A percentile compares a stretch with the other conserved stretches of the same genome.
Evolutionary conservation across 805 yeast genomes (phyloP).

Genomic region (Metschnikowia arizonensis): DNA sequence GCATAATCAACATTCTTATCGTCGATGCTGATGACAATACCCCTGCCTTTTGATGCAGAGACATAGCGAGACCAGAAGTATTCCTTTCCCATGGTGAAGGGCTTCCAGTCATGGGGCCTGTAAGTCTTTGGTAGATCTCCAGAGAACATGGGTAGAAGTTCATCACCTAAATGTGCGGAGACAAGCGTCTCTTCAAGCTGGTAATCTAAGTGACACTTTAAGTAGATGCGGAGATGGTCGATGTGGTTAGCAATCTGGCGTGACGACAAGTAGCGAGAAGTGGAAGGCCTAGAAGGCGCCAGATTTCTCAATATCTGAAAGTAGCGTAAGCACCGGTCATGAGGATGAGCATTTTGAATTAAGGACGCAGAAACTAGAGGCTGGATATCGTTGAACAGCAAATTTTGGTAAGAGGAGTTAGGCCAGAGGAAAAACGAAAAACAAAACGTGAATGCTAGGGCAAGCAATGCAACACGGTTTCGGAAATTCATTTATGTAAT

Average conservation of each 20-base stretch:
- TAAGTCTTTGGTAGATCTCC: conserved; percentile 10
- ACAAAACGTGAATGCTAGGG: conserved; percentile 7
- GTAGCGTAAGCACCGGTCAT: conserved; percentile 11
- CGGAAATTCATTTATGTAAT: conserved; percentile 13
- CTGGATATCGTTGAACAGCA: conserved; percentile 11
- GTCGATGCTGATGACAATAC: conserved; percentile 16
- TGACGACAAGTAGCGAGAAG: conserved; percentile 11
- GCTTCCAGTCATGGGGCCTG: conserved; percentile 7
- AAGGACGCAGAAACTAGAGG: conserved; percentile 7
- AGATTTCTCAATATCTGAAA: conserved; percentile 9
- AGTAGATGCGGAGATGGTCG: conserved; percentile 14
- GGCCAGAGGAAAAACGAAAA: conserved; percentile 12
- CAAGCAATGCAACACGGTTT: conserved; percentile 9
- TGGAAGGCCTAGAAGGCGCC: conserved; percentile 10
- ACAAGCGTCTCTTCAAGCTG: conserved; percentile 6
- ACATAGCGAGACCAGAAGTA: conserved; percentile 11
- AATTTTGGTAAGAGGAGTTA: conserved; percentile 11
- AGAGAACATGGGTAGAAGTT: conserved; percentile 17
- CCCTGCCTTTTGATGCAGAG: conserved; percentile 10
- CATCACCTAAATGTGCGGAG: conserved; percentile 10
- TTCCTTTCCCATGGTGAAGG: conserved; percentile 2
- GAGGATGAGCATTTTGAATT: conserved; percentile 5
- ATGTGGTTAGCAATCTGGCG: conserved; percentile 15
- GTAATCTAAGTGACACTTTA: conserved; percentile 12
- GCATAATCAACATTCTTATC: conserved; percentile 14